Evolutionary conservation across 768 basidiomycete genomes (phyloP).

Genomic region (Pisolithus orientalis): DNA sequence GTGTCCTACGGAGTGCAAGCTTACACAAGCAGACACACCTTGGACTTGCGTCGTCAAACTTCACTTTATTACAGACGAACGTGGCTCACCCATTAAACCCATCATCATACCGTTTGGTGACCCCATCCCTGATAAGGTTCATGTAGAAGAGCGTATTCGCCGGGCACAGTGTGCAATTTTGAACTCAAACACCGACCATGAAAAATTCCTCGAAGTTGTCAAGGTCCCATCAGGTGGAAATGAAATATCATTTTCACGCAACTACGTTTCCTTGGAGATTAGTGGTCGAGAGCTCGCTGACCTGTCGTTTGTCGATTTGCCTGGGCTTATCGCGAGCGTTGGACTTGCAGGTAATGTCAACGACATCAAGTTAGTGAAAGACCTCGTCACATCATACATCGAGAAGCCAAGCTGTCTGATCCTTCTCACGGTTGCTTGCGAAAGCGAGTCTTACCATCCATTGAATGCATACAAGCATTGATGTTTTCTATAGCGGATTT

Average conservation of each 20-base stretch:
- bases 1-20: conserved; percentile 53
- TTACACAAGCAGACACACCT: conserved; percentile 31
- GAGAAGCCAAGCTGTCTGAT: conserved; percentile 63
- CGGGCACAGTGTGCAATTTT: conserved; percentile 62
- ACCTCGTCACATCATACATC: conserved; percentile 33
- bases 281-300: conserved; percentile 56
- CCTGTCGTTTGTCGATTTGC: conserved; percentile 60
- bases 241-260: conserved; percentile 42
- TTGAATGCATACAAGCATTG: conserved; percentile 15
- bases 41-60: conserved; percentile 52
- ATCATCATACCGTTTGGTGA: conserved; percentile 40
- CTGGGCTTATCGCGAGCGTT: conserved; percentile 57
- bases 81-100: conserved; percentile 32
- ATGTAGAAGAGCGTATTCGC: conserved; percentile 62
- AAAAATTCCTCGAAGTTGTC: conserved; percentile 11
- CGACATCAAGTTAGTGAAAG: conserved; percentile 39
- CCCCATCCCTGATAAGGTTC: conserved; percentile 41
- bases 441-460: conserved; percentile 12
- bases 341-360: conserved; percentile 39
- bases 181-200: conserved; percentile 37
- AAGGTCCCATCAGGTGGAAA: conserved; percentile 6
- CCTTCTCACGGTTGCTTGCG: conserved; percentile 52
- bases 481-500: conserved; percentile 58
- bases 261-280: conserved; percentile 53
- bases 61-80: conserved; percentile 35